These are phyloP conservation scores for Aspergillus fijiensis DNA, from an alignment of 2,329 filamentous ascomycete species.

Conservation along the genomic window DNA sequence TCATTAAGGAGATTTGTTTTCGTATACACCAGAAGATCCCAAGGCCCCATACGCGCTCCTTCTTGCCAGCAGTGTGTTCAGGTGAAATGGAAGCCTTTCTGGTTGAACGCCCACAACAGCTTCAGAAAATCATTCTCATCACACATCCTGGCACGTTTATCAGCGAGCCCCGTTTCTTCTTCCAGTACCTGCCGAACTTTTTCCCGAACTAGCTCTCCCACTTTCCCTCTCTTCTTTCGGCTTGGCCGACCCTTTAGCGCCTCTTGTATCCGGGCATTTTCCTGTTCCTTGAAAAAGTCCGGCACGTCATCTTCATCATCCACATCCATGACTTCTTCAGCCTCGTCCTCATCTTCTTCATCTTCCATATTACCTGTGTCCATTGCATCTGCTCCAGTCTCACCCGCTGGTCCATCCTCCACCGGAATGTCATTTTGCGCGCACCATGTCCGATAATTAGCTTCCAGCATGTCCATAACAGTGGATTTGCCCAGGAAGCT, in stretches of 20 bases:
- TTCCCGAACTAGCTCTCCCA: slow-evolving; percentile 75
- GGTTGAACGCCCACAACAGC: slow-evolving; percentile 79
- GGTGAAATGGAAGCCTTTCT: slow-evolving; percentile 89
- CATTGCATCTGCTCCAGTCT: slow-evolving; percentile 35
- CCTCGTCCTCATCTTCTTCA: slow-evolving; percentile 45
- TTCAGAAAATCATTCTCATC: slow-evolving; percentile 91
- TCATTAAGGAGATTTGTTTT: slow-evolving; percentile 26
- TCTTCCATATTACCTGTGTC: slow-evolving; percentile 33
- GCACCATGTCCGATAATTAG: slow-evolving; percentile 88
- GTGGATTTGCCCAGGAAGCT: slow-evolving; percentile 78
- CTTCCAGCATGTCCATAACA: slow-evolving; percentile 77
- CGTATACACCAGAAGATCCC: slow-evolving; percentile 11
- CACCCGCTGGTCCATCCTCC: slow-evolving; percentile 60
- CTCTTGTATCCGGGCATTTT: slow-evolving; percentile 37
- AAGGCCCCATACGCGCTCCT: slow-evolving; percentile 3
- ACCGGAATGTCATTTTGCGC: slow-evolving; percentile 78
- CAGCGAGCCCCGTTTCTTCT: slow-evolving; percentile 73
- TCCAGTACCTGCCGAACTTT: slow-evolving; percentile 86
- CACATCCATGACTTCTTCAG: slow-evolving; percentile 53
- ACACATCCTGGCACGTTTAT: slow-evolving; percentile 79
- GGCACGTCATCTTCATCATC: slow-evolving; percentile 67
- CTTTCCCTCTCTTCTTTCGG: slow-evolving; percentile 72
- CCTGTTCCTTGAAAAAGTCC: slow-evolving; percentile 74
- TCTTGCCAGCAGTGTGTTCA: slow-evolving; percentile 39
- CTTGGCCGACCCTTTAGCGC: slow-evolving; percentile 52